These are phyloP conservation scores for Apiospora pterosperma DNA, from an alignment of 2,329 filamentous ascomycete species.

Conservation along the genomic window DNA sequence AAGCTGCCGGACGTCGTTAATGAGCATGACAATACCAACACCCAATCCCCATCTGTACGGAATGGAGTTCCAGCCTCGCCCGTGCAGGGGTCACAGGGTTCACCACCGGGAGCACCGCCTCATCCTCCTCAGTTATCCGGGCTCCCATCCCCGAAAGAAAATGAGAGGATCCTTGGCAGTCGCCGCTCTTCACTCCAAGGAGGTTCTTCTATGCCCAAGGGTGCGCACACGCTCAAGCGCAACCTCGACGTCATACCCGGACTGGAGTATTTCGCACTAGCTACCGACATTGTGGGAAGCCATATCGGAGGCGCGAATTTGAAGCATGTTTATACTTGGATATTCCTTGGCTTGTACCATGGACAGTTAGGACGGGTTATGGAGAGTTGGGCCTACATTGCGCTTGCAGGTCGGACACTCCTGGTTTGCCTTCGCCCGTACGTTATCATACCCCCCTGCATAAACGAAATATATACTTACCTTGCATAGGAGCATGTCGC, in stretches of 20 bases:
- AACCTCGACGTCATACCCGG: conserved; percentile 88
- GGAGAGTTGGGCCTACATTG: conserved; percentile 70
- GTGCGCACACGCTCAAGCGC: conserved; percentile 32
- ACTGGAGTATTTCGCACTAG: conserved; percentile 83
- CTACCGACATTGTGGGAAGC: conserved; percentile 80
- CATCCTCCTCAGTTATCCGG: conserved; percentile 48
- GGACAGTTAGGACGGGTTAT: conserved; percentile 83
- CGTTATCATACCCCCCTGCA: conserved; percentile 31
- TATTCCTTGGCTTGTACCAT: conserved; percentile 84
- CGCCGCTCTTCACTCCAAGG: conserved; percentile 52
- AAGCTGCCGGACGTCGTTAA: conserved; percentile 58
- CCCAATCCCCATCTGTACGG: conserved; percentile 38
- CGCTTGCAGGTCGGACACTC: conserved; percentile 52
- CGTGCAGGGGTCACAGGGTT: conserved; percentile 39
- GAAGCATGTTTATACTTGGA: conserved; percentile 77
- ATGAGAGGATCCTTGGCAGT: conserved; percentile 41
- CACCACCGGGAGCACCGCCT: conserved; percentile 43
- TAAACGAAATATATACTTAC: conserved; percentile 1
- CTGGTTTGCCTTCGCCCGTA: conserved; percentile 75
- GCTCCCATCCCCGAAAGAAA: conserved; percentile 50
- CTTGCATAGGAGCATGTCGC: conserved; percentile 43
- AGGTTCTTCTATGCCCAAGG: conserved; percentile 21
- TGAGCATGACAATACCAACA: conserved; percentile 37
- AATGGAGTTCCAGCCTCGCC: conserved; percentile 53
- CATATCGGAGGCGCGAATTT: conserved; percentile 76